Conservation (phyloP, 192 early-diverging fungal species). For the Coemansia biformis region DNA sequence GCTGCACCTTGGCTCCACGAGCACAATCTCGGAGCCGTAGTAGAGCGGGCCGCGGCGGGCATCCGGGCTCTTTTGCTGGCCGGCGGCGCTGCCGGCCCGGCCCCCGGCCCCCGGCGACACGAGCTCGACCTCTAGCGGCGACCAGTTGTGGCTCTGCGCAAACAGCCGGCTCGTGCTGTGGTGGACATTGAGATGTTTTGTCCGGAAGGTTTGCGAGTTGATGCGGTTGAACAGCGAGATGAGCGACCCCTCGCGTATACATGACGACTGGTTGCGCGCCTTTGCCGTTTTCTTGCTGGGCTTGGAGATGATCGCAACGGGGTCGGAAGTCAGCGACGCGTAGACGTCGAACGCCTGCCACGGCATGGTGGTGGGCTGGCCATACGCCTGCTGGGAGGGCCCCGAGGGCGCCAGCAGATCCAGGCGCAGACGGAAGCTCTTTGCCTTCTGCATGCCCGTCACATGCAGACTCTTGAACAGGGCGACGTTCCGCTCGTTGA, state of each 20-base stretch:
- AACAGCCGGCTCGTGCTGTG: slow-evolving; percentile 40
- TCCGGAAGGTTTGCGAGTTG: slow-evolving; percentile 85
- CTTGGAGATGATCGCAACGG: slow-evolving; percentile 85
- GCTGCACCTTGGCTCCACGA: slow-evolving; percentile 61
- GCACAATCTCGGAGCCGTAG: slow-evolving; percentile 71
- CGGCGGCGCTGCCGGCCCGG: too few species aligned
- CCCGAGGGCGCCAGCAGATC: slow-evolving; percentile 50
- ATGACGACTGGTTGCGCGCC: slow-evolving; percentile 68
- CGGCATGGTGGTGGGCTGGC: slow-evolving; percentile 12
- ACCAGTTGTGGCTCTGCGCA: slow-evolving; percentile 52
- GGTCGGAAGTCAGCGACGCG: slow-evolving; percentile 62
- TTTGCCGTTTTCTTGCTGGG: slow-evolving; percentile 88
- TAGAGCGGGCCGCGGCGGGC: slow-evolving; percentile 16
- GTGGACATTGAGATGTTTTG: slow-evolving; percentile 73
- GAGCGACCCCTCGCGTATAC: slow-evolving; percentile 67
- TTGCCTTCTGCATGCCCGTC: slow-evolving; percentile 72
- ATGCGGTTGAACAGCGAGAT: slow-evolving; percentile 88
- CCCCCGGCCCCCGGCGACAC: too few species aligned
- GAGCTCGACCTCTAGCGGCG: slow-evolving; percentile 41
- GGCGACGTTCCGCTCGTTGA: slow-evolving; percentile 51
- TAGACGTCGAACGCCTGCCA: slow-evolving; percentile 42
- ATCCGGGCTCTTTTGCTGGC: not conserved
- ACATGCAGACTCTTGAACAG: slow-evolving; percentile 75
- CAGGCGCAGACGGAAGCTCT: slow-evolving; percentile 68
- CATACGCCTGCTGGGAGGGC: slow-evolving; percentile 7